These are phyloP conservation scores for Pugionium cornutum DNA, from an alignment of 345 rosid species.

Conservation along the genomic window DNA sequence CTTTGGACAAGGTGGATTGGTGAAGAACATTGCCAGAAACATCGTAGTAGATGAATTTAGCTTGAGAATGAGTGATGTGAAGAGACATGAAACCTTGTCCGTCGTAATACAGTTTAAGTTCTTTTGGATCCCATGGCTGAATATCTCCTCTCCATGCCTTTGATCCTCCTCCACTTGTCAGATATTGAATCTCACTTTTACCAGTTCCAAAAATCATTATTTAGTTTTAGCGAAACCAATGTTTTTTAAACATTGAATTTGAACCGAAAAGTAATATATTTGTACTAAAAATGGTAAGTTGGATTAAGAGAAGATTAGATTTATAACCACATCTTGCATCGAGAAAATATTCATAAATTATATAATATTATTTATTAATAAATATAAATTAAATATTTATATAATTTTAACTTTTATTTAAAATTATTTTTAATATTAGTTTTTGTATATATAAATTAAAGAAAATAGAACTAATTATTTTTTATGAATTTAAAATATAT, in stretches of 20 bases:
- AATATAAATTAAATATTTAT: no score
- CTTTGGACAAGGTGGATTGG: constrained; percentile 43
- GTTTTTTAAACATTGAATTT: no score
- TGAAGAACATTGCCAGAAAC: constrained; percentile 58
- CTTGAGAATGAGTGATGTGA: constrained; percentile 40
- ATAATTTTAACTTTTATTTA: no score
- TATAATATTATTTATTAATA: no score
- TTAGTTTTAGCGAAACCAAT: neutral
- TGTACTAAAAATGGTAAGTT: no score
- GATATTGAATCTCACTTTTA: constrained; percentile 53
- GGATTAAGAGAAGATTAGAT: neutral
- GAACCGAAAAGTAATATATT: no score
- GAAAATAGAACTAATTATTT: no score
- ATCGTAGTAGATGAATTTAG: constrained; percentile 48
- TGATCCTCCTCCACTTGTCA: constrained; percentile 86
- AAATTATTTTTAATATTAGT: no score
- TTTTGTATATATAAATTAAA: no score
- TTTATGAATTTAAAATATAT: no score
- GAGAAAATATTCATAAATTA: no score
- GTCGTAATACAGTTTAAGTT: constrained; percentile 61
- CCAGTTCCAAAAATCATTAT: neutral
- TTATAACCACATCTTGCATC: no score
- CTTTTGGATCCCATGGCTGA: constrained; percentile 50
- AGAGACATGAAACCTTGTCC: constrained; percentile 83
- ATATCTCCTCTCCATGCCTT: constrained; percentile 75